A percentile compares a stretch with the other conserved stretches of the same genome.
phyloP scores from a whole-genome alignment of 495 filamentous ascomycete species.

The Penicillium pulvis region DNA sequence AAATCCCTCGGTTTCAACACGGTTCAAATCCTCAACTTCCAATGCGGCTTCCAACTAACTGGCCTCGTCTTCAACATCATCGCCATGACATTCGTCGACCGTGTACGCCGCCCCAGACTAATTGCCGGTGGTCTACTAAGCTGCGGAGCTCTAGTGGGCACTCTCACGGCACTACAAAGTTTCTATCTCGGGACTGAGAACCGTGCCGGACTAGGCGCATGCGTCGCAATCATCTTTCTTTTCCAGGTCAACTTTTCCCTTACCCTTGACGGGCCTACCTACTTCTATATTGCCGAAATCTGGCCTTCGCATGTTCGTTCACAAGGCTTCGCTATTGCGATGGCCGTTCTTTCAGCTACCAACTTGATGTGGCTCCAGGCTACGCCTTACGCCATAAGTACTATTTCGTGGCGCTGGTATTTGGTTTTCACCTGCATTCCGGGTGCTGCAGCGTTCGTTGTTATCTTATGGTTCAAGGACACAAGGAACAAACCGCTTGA shows the following conservation, averaged over 20 bases:
- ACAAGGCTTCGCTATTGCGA: conserved; percentile 3
- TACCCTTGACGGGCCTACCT: conserved; percentile 1
- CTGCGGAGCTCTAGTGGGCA: conserved; percentile 5
- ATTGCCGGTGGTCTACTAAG: conserved; percentile 3
- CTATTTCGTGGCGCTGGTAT: conserved; percentile 8
- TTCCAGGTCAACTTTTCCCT: conserved; percentile 3
- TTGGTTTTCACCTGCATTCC: conserved; percentile 2
- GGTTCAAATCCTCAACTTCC: conserved; percentile 7
- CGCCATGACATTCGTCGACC: conserved; percentile 3
- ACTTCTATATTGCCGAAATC: conserved; percentile 9
- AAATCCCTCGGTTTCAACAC: conserved; percentile 9
- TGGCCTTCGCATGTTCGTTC: conserved; percentile 7
- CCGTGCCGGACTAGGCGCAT: conserved; percentile 1
- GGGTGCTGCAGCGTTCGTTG: not conserved
- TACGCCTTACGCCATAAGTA: not conserved
- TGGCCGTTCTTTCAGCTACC: conserved; percentile 1
- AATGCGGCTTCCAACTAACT: conserved; percentile 6
- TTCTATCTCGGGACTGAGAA: conserved; percentile 3
- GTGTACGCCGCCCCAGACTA: conserved; percentile 3
- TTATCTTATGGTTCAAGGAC: conserved; percentile 1
- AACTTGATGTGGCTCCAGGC: conserved; percentile 9
- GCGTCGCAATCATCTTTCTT: conserved; percentile 5
- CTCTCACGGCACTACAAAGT: conserved; percentile 4
- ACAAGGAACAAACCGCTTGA: conserved; percentile 9
- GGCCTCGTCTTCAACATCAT: conserved; percentile 4